Evolutionary conservation across 768 basidiomycete species (phyloP).

Genomic region (Boletus coccyginus): DNA sequence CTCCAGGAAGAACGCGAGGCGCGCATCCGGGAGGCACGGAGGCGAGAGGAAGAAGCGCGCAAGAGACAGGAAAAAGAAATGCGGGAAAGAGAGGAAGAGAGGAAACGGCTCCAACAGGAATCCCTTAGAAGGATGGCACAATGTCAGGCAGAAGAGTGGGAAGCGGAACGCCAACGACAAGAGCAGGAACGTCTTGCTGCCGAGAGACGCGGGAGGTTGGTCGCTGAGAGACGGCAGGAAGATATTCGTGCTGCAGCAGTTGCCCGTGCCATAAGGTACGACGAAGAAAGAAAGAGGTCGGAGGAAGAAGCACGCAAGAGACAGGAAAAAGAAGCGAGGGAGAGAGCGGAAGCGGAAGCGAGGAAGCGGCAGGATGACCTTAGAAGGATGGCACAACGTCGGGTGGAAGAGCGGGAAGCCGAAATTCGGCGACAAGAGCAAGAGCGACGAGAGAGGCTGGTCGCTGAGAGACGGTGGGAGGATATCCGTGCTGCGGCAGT

Average conservation of each 20-base stretch:
- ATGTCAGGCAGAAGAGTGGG: slow-evolving; percentile 16
- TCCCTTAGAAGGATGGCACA: neutral
- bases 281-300: too few relatives aligned
- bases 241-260: neutral
- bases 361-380: neutral
- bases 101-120: neutral
- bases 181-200: neutral
- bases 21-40: too few relatives aligned
- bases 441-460: neutral
- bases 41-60: too few relatives aligned
- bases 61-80: neutral
- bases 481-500: too few relatives aligned
- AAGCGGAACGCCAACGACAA: slow-evolving; percentile 16
- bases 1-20: too few relatives aligned
- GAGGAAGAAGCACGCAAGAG: neutral
- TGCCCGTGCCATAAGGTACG: neutral
- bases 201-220: neutral
- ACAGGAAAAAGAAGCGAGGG: neutral
- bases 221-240: neutral
- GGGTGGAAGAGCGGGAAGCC: slow-evolving; percentile 28
- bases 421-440: slow-evolving; percentile 3
- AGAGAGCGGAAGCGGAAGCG: too few relatives aligned
- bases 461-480: too few relatives aligned
- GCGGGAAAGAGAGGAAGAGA: neutral
- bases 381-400: too few relatives aligned